phyloP scores from a whole-genome alignment of 768 basidiomycete genomes.

The Kwoniella newhampshirensis region DNA sequence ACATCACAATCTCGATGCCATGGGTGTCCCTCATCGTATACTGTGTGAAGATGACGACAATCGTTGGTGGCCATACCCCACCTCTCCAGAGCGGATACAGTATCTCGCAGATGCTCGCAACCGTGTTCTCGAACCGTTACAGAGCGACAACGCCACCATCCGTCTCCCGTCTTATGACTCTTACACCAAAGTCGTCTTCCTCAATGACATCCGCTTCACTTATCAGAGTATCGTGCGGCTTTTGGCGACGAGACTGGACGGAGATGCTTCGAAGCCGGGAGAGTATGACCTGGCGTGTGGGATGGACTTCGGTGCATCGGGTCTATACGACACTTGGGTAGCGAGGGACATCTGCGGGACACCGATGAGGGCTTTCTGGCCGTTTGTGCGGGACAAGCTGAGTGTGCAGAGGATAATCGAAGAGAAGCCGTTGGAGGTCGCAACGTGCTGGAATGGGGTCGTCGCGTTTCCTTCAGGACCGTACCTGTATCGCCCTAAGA shows the following conservation, averaged over 20 bases:
- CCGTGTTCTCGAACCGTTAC: slow-evolving; percentile 57
- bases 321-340: slow-evolving; percentile 26
- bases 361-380: slow-evolving; percentile 26
- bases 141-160: slow-evolving; percentile 50
- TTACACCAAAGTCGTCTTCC: slow-evolving; percentile 53
- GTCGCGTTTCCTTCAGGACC: slow-evolving; percentile 34
- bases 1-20: slow-evolving; percentile 34
- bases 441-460: slow-evolving; percentile 47
- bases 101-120: slow-evolving; percentile 57
- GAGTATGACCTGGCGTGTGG: slow-evolving; percentile 57
- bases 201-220: slow-evolving; percentile 57
- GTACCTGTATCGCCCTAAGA: slow-evolving; percentile 18
- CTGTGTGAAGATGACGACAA: slow-evolving; percentile 44
- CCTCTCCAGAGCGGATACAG: slow-evolving; percentile 53
- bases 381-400: slow-evolving; percentile 16
- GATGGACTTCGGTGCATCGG: slow-evolving; percentile 53
- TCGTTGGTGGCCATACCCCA: slow-evolving; percentile 33
- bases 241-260: slow-evolving; percentile 34
- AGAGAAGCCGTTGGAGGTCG: slow-evolving; percentile 10
- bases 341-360: slow-evolving; percentile 31
- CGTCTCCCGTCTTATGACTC: slow-evolving; percentile 10
- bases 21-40: slow-evolving; percentile 51
- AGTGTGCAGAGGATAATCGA: slow-evolving; percentile 4
- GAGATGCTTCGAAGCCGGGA: slow-evolving; percentile 36
- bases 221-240: slow-evolving; percentile 56